A percentile compares a stretch with the other conserved stretches of the same genome.
Evolutionary conservation across 2,329 filamentous ascomycete genomes (phyloP).

Genomic region (Beauveria caledonica): DNA sequence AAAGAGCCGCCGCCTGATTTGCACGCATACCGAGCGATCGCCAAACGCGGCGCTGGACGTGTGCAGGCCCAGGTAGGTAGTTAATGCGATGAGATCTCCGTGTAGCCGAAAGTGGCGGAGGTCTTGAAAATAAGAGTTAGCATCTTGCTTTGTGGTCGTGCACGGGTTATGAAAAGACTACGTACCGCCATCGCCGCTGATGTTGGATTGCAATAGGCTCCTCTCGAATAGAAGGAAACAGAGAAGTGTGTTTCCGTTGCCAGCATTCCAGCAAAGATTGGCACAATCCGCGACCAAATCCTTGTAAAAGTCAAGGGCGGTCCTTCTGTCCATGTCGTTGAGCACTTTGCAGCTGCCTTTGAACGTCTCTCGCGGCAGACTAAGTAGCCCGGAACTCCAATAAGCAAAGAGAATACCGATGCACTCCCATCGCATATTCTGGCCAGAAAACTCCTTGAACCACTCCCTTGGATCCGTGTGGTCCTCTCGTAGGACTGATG

Average conservation of each 20-base stretch:
- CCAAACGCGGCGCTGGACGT: background rate
- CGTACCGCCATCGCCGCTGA: slow-evolving; percentile 28
- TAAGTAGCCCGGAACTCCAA: slow-evolving; percentile 13
- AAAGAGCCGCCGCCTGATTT: slow-evolving; percentile 20
- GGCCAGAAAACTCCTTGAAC: slow-evolving; percentile 27
- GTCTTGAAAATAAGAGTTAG: background rate
- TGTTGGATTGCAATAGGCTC: slow-evolving; percentile 24
- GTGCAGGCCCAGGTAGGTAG: slow-evolving; percentile 13
- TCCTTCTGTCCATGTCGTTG: slow-evolving; percentile 5
- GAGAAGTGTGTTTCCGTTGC: slow-evolving; percentile 23
- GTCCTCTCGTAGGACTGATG: slow-evolving; percentile 23
- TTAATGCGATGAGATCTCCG: slow-evolving; percentile 11
- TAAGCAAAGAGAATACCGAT: slow-evolving; percentile 26
- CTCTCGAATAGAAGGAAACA: slow-evolving; percentile 24
- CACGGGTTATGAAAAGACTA: background rate
- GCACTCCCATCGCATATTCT: slow-evolving; percentile 29
- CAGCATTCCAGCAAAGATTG: slow-evolving; percentile 22
- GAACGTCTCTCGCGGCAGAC: slow-evolving; percentile 2
- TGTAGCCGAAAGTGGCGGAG: slow-evolving; percentile 11
- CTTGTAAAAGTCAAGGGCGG: slow-evolving; percentile 15
- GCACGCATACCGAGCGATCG: slow-evolving; percentile 9
- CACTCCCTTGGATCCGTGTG: slow-evolving; percentile 24
- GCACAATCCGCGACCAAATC: slow-evolving; percentile 15
- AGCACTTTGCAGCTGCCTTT: slow-evolving; percentile 1
- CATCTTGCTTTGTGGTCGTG: background rate